Conservation (phyloP, 805 yeast species). For the Barnettozyma vustinii region DNA sequence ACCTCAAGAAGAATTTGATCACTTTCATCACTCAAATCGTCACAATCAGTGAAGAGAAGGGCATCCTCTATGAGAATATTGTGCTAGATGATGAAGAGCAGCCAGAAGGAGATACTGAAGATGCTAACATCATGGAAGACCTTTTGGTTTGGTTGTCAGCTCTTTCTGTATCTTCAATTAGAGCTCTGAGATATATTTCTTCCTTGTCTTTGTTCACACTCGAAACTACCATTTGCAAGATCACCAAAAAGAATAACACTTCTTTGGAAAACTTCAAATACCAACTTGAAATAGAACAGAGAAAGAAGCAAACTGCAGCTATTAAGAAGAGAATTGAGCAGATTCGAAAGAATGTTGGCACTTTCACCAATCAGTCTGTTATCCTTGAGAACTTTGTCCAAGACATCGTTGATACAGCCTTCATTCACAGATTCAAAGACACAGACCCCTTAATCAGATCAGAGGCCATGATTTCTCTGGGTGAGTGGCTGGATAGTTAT, state of each 20-base stretch:
- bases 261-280: slow-evolving; percentile 34
- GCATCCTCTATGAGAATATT: slow-evolving; percentile 41
- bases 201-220: slow-evolving; percentile 54
- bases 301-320: slow-evolving; percentile 30
- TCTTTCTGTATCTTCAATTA: slow-evolving; percentile 59
- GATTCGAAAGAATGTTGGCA: slow-evolving; percentile 37
- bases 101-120: slow-evolving; percentile 29
- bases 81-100: slow-evolving; percentile 28
- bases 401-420: slow-evolving; percentile 62
- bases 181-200: slow-evolving; percentile 68
- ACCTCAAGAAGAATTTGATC: slow-evolving; percentile 48
- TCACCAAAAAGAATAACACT: slow-evolving; percentile 32
- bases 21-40: slow-evolving; percentile 53
- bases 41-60: slow-evolving; percentile 53
- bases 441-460: slow-evolving; percentile 65
- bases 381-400: slow-evolving; percentile 51
- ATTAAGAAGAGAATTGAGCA: slow-evolving; percentile 40
- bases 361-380: slow-evolving; percentile 43
- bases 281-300: slow-evolving; percentile 30
- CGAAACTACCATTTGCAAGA: slow-evolving; percentile 54
- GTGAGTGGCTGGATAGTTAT: slow-evolving; percentile 64
- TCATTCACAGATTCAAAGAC: slow-evolving; percentile 77
- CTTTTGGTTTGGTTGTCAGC: slow-evolving; percentile 72
- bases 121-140: slow-evolving; percentile 40
- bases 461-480: slow-evolving; percentile 58